Conservation (phyloP, 495 filamentous ascomycete species). For the Hyphodiscus hymeniophilus region DNA sequence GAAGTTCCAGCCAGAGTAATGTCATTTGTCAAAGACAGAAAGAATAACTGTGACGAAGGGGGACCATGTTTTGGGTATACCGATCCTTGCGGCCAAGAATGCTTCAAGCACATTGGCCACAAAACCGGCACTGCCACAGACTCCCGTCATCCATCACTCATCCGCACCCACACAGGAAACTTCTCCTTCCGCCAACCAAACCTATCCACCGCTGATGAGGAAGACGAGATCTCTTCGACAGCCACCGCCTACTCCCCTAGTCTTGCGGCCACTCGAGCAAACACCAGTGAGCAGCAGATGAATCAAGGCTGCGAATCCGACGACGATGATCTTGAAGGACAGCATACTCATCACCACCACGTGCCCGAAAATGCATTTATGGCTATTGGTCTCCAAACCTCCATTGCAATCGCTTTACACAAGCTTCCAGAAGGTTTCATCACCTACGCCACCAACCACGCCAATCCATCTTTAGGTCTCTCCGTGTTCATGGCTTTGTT, state of each 20-base stretch:
- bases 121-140: constrained; percentile 2
- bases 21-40: constrained; percentile 59
- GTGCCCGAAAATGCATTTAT: constrained; percentile 93
- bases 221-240: neutral
- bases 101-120: constrained; percentile 35
- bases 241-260: too few species aligned
- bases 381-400: constrained; percentile 86
- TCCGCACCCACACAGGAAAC: constrained; percentile 1
- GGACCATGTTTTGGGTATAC: constrained; percentile 80
- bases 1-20: constrained; percentile 44
- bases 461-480: constrained; percentile 76
- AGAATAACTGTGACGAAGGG: constrained; percentile 59
- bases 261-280: neutral
- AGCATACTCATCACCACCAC: constrained; percentile 57
- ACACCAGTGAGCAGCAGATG: neutral
- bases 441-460: constrained; percentile 96
- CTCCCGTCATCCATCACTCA: constrained; percentile 8
- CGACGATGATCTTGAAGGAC: constrained; percentile 31
- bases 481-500: constrained; percentile 92
- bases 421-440: constrained; percentile 98
- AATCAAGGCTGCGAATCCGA: constrained; percentile 6
- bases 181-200: constrained; percentile 13
- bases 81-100: constrained; percentile 78
- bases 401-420: constrained; percentile 88
- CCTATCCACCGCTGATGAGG: constrained; percentile 1